Evolutionary conservation across 352 stramenopile species (phyloP).

Genomic region (Phytophthora europaea): DNA sequence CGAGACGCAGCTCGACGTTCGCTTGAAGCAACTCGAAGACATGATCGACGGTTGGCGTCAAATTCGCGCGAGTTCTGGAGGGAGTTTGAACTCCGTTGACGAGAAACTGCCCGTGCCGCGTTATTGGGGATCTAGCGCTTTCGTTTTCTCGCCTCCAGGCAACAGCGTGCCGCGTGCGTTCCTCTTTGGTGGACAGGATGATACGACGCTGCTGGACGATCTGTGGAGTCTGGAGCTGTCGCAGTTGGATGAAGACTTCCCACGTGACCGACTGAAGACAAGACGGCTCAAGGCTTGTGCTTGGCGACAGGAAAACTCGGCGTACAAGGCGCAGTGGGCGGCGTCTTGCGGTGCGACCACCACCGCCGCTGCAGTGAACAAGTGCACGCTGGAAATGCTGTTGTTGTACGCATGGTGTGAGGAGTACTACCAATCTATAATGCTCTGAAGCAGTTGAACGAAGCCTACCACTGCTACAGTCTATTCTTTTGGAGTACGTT

Average conservation of each 20-base stretch:
- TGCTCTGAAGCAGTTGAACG: conserved; percentile 33
- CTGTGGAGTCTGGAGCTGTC: conserved; percentile 66
- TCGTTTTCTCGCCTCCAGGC: conserved; percentile 32
- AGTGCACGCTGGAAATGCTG: conserved; percentile 56
- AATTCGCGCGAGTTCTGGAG: conserved; percentile 17
- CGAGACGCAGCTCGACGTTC: conserved; percentile 42
- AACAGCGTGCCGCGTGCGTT: conserved; percentile 38
- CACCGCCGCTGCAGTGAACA: conserved; percentile 18
- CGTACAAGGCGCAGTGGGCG: conserved; percentile 45
- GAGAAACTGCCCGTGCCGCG: conserved; percentile 34
- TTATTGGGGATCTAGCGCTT: conserved; percentile 59
- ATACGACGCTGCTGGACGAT: conserved; percentile 66
- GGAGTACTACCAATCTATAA: conserved; percentile 62
- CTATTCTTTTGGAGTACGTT: neutral
- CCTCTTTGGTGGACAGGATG: conserved; percentile 79
- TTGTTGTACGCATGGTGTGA: conserved; percentile 67
- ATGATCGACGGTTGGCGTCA: conserved; percentile 47
- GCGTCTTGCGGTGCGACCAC: conserved; percentile 52
- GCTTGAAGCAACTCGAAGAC: conserved; percentile 53
- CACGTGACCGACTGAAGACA: conserved; percentile 23
- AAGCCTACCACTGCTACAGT: conserved; percentile 4
- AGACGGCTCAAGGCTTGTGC: conserved; percentile 46
- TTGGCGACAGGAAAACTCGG: conserved; percentile 57
- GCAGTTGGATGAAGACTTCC: conserved; percentile 42
- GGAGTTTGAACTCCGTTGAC: conserved; percentile 1